Base-by-base conservation (phyloP, 176 grass and related monocot genomes). In the Alloteropsis semialata region DNA sequence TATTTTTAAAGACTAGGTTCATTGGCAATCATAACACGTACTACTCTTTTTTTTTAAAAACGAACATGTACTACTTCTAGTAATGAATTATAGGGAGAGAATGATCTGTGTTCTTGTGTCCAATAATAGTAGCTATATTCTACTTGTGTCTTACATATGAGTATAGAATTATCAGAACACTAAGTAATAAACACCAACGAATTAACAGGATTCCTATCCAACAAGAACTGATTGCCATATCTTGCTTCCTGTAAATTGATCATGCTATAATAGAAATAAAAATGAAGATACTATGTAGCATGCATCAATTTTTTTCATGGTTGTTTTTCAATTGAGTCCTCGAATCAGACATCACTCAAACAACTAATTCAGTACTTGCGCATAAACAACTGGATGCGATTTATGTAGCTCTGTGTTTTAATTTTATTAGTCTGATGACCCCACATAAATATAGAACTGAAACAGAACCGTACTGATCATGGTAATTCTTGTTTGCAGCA, bases 401-500 rank as follows among this genome's bases (percentile, higher is more conserved):
- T 29, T 69, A 54, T 10, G 10, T 15, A 42, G 36, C 2, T 65
- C 16, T 16, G 17, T n/a, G 0, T 17, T 67, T 76, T 43, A n/a
- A 12, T 77, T 58, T n/a, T 56, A 19, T 55, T 44, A 18, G 49
- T 37, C 8, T 10, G 30, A 11, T 56, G 12, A 46, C 19, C 1
- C 12, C 2, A 10, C 1, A 16, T 24, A 44, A 30, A 65, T 75
- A 22, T n/a, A n/a, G n/a, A n/a, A n/a, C 78, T 69, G 9, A 68
- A 81, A 68, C 39, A 13, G 1, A 61, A 41, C 36, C 29, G 34
- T 51, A 15, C 46, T 85, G 21, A 76, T 11, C 13, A 77, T 66
- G n/a, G n/a, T 50, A 49, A 19, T 45, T 77, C 36, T 60, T 39
- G 30, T 53, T 45, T 42, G 73, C 79, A 90, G 88, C 32, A 65